These are phyloP conservation scores for Warburgia ugandensis DNA, from an alignment of 164 flowering plant genomes.

Conservation along the genomic window DNA sequence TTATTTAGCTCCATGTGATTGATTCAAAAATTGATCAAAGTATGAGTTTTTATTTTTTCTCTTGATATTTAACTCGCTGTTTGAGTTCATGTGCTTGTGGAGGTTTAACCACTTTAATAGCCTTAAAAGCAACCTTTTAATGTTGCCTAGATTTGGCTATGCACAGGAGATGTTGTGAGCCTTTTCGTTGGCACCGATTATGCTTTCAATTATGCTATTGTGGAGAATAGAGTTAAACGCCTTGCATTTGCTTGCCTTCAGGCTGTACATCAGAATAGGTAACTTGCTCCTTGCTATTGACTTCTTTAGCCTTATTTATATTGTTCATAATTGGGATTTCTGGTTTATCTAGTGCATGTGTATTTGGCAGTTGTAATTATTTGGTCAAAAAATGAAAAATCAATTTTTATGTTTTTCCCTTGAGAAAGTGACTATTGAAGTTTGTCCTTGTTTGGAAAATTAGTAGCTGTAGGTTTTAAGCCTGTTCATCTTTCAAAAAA, in stretches of 20 bases:
- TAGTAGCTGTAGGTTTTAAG: too few relatives aligned
- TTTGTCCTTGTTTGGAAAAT: too few relatives aligned
- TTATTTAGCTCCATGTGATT: too few relatives aligned
- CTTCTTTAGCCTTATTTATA: too few relatives aligned
- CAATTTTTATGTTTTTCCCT: too few relatives aligned
- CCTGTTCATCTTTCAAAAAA: not conserved
- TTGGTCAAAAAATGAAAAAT: too few relatives aligned
- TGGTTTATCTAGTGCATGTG: too few relatives aligned
- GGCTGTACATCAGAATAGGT: conserved; percentile 83
- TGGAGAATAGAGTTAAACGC: conserved; percentile 61
- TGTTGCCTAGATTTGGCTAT: conserved; percentile 9
- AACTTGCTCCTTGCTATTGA: too few relatives aligned
- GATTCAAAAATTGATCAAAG: conserved; percentile 1
- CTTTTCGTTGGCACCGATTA: conserved; percentile 56
- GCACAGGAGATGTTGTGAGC: conserved; percentile 48
- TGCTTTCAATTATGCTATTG: conserved; percentile 28
- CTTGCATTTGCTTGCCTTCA: conserved; percentile 59
- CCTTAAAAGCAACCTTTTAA: not conserved
- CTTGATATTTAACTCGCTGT: not conserved
- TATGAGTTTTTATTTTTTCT: not conserved
- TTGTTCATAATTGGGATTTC: too few relatives aligned
- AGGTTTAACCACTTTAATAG: not conserved
- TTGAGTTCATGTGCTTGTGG: not conserved
- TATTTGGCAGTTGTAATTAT: too few relatives aligned
- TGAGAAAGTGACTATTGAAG: too few relatives aligned